Evolutionary conservation across 2,329 filamentous ascomycete species (phyloP).

Genomic region (Macroventuria anomochaeta): DNA sequence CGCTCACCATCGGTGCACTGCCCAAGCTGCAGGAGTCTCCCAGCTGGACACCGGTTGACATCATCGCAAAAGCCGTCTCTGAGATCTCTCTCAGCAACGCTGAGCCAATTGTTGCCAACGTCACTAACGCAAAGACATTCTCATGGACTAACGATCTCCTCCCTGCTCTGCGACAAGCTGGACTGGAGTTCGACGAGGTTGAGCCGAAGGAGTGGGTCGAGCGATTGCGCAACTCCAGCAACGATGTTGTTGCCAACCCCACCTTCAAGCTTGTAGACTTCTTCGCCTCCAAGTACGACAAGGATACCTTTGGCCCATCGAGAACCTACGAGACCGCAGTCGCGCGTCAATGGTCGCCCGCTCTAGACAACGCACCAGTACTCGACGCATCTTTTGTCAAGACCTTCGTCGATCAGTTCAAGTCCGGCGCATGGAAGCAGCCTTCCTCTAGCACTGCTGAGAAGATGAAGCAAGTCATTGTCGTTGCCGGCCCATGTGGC

Average conservation of each 20-base stretch:
- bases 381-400: conserved; percentile 24
- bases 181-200: conserved; percentile 40
- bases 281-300: conserved; percentile 60
- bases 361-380: conserved; percentile 24
- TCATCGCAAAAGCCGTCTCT: conserved; percentile 31
- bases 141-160: conserved; percentile 62
- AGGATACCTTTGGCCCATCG: conserved; percentile 18
- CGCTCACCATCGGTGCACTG: conserved; percentile 55
- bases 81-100: conserved; percentile 34
- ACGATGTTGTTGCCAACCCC: conserved; percentile 58
- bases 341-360: conserved; percentile 23
- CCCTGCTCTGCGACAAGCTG: conserved; percentile 56
- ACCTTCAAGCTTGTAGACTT: conserved; percentile 62
- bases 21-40: conserved; percentile 52
- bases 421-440: conserved; percentile 21
- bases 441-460: not conserved
- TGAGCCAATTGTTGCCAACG: conserved; percentile 55
- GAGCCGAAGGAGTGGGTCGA: conserved; percentile 34
- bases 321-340: conserved; percentile 26
- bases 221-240: conserved; percentile 53
- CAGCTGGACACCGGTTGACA: conserved; percentile 44
- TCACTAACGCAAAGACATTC: conserved; percentile 60
- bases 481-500: conserved; percentile 52
- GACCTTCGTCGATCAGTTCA: conserved; percentile 33
- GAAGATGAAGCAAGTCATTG: conserved; percentile 33